Evolutionary conservation across 1,284 basidiomycete genomes (phyloP), one percentile per base, ranked within the genome.

Genomic region (Apiotrichum gracile): DNA sequence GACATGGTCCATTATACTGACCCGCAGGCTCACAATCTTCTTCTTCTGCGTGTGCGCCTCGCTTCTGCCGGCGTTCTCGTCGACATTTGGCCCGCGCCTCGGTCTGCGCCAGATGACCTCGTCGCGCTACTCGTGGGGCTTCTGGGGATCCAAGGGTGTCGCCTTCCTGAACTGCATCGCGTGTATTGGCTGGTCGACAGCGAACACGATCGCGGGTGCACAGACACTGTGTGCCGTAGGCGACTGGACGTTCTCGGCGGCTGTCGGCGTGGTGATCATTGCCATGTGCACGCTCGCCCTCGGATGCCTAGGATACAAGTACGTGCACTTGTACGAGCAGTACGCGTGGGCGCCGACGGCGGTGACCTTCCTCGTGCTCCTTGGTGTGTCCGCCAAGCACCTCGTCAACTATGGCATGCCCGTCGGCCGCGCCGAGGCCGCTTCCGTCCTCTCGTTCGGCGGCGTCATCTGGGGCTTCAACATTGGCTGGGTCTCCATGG

Each of bases 261-360:
- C 70, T 1, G 72, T 60, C 24, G 72, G 73, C 43, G 61, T 62
- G 33, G 68, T 71, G 41, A 62, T 71, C 51, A 66, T 78, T 39
- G 70, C 75, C 10, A 33, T 75, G 47, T 58, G 73, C 49, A 75
- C 76, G 4, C 66, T 79, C 24, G 49, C 68, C 16, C 61, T 78
- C 51, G 76, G 75, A 39, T 69, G 79, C 31, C 72, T 72, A 51
- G 78, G 79, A 2, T 79, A 79, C 63, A 71, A 72, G 25, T 62
- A 73, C 25, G 70, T 80, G 5, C 78, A 79, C 65, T 35, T 44
- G 12, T 72, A 67, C 58, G 74, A 77, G 60, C 63, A 67, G 45
- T 71, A 59, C 55, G 56, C 75, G 39, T 79, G 76, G 69, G 61
- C 77, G 21, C 78, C 78, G 22, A 75, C 77, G n/a, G 59, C 73